Evolutionary conservation across 2,329 filamentous ascomycete genomes (phyloP), one percentile per base, ranked within the genome.

Genomic region (Ustilaginoidea virens): DNA sequence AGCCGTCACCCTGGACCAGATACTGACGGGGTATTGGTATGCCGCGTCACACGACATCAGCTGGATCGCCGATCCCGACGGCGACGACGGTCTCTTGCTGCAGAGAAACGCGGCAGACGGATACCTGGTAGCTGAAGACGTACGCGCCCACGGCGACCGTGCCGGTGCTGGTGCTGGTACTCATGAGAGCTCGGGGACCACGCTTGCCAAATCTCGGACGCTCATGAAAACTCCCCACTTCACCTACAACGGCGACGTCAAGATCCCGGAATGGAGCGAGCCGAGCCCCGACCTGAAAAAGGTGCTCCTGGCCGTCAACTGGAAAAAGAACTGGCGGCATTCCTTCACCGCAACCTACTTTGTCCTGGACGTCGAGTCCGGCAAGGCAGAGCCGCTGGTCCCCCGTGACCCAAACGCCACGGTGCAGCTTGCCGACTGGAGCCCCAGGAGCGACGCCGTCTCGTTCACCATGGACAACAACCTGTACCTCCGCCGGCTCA

Each of bases 391-490:
- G 51, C 74, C 90, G 1, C 58, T 98, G 29, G 73, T 94, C 39
- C 78, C 81, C 0, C 60, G 58, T 2, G 62, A 80, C 27, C 63
- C 69, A 2, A 53, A 71, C 9, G 71, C 65, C 12, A 66, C 71
- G 26, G 64, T 94, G 15, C 86, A 96, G 53, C 64, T 93, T 30
- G 90, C 87, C 6, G 73, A 71, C 18, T 94, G 87, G 86, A 92
- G 82, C 32, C 90, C 90, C 1, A 68, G 72, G 29, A 86, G 85
- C 38, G 74, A 94, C 50, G 77, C 83, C 2, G 56, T 98, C 4
- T 80, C 82, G n/a, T 98, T 87, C 50, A 92, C 86, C 1, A 66
- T 78, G 39, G 68, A 85, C 36, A 96, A 98, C 56, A 93, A 98
- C 50, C 59, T 98, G 43, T 96, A 74, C 47, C 57, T 96, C 25